Base-by-base conservation (phyloP, 2,329 filamentous ascomycete genomes). In the Hysterium pulicare region DNA sequence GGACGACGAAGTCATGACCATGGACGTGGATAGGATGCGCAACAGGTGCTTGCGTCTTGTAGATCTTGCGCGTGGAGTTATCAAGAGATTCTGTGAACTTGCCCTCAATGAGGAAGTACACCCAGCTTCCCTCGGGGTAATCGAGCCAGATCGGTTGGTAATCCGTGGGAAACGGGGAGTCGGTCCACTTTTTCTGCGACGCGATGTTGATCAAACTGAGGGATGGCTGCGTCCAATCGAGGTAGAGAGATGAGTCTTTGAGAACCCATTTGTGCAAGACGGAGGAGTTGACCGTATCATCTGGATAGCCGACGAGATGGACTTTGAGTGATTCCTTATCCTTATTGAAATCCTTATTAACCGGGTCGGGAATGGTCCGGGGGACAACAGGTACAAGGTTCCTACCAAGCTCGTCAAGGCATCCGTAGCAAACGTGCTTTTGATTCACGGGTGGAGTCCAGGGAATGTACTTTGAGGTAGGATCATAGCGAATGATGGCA, bases 1-100 rank as follows among this genome's bases (percentile, higher is more conserved):
- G 44, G 15, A 50, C 3, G 11, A 21, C 22, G 33, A 46, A 50
- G 32, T 50, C 46, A 36, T 50, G 48, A 15, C 48, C 45, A 24
- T 38, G 5, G 4, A 38, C 10, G 17, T 38, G 35, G 21, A 38
- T 57, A 4, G 34, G 24, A 28, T 28, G 24, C 13, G 24, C 24
- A 13, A 28, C 24, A 28, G 24, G 24, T 8, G 7, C 24, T 28
- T 28, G 24, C 24, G 7, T 28, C 13, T 13, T 28, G 13, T 28
- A 28, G 13, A 28, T 28, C 24, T 28, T 28, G 24, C 7, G 24
- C 7, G 24, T 13, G 8, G 13, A 8, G 24, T 28, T 28, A 28
- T 28, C 24, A 28, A 28, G 24, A 13, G 24, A 28, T 13, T 28
- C 13, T 8, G 7, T 28, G 13, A 28, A 28, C 24, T 28, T 28